These are phyloP conservation scores for Euphorbia peplus DNA, from an alignment of 345 rosid species.

Conservation along the genomic window DNA sequence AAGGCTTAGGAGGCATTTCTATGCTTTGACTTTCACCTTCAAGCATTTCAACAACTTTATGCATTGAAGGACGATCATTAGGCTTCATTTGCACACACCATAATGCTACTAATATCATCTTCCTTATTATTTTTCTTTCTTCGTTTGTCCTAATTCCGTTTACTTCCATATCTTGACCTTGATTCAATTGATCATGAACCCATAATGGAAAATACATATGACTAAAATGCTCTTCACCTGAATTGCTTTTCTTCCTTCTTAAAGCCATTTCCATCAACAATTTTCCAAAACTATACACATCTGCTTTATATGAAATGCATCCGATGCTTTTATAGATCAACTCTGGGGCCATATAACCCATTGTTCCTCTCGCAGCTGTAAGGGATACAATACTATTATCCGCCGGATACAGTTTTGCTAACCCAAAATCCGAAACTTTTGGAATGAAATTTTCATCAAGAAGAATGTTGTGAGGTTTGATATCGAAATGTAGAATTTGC, in stretches of 20 bases:
- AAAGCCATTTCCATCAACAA: conserved; percentile 7
- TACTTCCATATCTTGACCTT: not conserved
- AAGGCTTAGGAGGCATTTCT: conserved; percentile 11
- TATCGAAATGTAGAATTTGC: conserved; percentile 5
- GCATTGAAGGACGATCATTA: conserved; percentile 4
- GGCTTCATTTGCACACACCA: conserved; percentile 9
- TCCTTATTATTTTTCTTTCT: not conserved
- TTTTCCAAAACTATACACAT: conserved; percentile 5
- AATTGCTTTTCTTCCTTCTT: not conserved
- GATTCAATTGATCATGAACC: not conserved
- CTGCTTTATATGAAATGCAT: not conserved
- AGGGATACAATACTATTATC: conserved; percentile 1
- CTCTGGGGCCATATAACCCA: conserved; percentile 3
- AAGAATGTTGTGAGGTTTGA: no score
- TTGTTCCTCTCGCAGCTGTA: conserved; percentile 9
- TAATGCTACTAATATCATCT: not conserved
- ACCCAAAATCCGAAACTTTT: conserved; percentile 7
- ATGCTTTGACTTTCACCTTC: not conserved
- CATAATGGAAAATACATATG: not conserved
- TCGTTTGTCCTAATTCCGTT: not conserved
- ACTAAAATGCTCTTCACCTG: not conserved
- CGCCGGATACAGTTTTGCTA: not conserved
- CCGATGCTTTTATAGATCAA: not conserved
- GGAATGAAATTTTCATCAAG: no score
- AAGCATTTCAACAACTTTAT: not conserved